These are phyloP conservation scores for Colletotrichum sp. DNA, from an alignment of 2,329 filamentous ascomycete genomes.

Conservation along the genomic window DNA sequence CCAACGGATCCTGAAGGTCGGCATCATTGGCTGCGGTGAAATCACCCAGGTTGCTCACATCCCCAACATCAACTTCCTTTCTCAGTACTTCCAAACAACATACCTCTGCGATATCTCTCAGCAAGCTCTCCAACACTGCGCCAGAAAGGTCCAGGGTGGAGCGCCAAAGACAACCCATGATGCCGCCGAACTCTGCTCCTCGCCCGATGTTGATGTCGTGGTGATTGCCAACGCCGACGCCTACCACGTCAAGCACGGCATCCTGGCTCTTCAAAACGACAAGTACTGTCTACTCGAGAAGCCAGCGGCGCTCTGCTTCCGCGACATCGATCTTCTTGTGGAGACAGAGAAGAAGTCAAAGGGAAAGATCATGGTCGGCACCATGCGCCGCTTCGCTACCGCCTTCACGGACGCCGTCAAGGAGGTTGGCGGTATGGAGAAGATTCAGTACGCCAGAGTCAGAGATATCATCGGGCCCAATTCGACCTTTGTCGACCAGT, in stretches of 20 bases:
- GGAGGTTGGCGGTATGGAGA: constrained; percentile 55
- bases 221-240: constrained; percentile 59
- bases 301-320: constrained; percentile 55
- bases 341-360: constrained; percentile 49
- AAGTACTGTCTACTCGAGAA: constrained; percentile 68
- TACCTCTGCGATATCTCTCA: constrained; percentile 58
- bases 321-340: constrained; percentile 50
- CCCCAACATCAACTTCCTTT: constrained; percentile 49
- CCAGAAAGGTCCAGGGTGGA: constrained; percentile 23
- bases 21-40: constrained; percentile 53
- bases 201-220: constrained; percentile 55
- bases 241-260: constrained; percentile 56
- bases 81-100: constrained; percentile 47
- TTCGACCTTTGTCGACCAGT: constrained; percentile 49
- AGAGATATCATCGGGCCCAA: constrained; percentile 57
- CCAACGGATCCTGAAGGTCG: constrained; percentile 33
- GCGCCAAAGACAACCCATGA: constrained; percentile 36
- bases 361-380: constrained; percentile 61
- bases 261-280: constrained; percentile 55
- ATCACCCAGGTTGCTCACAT: constrained; percentile 59
- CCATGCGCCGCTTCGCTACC: constrained; percentile 65
- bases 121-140: constrained; percentile 30
- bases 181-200: constrained; percentile 45
- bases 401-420: constrained; percentile 58
- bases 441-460: constrained; percentile 61